Conservation (phyloP, 2,329 filamentous ascomycete species). For the Tolypocladium inflatum region DNA sequence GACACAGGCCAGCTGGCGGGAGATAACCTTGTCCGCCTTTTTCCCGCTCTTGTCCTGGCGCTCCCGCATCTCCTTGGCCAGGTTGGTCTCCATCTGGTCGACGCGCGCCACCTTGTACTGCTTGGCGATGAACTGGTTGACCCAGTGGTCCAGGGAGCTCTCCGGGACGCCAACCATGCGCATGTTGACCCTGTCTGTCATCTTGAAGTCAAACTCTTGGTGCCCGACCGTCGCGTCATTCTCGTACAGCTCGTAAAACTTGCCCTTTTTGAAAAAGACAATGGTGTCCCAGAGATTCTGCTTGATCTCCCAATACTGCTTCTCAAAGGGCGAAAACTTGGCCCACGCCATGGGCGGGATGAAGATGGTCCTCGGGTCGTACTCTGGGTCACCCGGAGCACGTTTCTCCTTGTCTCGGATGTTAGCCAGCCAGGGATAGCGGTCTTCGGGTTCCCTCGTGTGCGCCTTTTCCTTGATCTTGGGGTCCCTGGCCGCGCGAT, state of each 20-base stretch:
- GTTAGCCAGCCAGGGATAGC: conserved; percentile 86
- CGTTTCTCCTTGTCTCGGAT: conserved; percentile 78
- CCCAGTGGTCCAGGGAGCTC: conserved; percentile 91
- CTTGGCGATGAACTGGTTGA: conserved; percentile 96
- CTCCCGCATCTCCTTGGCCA: conserved; percentile 98
- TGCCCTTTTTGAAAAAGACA: conserved; percentile 99
- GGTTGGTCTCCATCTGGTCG: conserved; percentile 90
- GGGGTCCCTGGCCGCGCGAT: conserved; percentile 17
- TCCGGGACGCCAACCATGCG: conserved; percentile 98
- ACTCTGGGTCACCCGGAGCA: conserved; percentile 71
- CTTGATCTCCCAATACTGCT: conserved; percentile 99
- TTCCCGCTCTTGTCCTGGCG: conserved; percentile 55
- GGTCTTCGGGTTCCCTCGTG: conserved; percentile 70
- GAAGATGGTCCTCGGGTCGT: conserved; percentile 83
- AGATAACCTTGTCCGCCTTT: conserved; percentile 89
- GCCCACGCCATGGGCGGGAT: conserved; percentile 73
- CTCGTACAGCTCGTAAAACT: conserved; percentile 97
- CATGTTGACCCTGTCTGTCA: conserved; percentile 98
- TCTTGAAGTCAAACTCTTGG: conserved; percentile 92
- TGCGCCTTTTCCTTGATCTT: conserved; percentile 59
- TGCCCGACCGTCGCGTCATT: conserved; percentile 95
- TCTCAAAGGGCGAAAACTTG: conserved; percentile 89
- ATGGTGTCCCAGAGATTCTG: conserved; percentile 95
- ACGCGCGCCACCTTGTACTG: conserved; percentile 95
- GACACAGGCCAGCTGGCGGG: conserved; percentile 80